A percentile compares a stretch with the other conserved stretches of the same genome.
phyloP scores from a whole-genome alignment of 2,329 filamentous ascomycete species.

The Sphaerulina musiva region DNA sequence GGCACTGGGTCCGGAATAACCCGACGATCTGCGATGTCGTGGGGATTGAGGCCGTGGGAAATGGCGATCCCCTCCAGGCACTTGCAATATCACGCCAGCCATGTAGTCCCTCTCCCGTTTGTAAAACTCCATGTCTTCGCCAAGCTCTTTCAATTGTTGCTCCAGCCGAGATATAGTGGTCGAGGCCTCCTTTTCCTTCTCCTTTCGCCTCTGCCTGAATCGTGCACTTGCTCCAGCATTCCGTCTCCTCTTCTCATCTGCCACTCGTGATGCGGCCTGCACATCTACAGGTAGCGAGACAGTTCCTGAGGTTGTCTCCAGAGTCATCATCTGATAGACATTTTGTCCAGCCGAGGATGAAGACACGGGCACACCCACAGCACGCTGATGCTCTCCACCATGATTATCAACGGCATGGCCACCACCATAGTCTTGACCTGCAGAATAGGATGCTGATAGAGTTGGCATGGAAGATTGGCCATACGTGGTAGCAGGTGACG shows the following conservation, averaged over 20 bases:
- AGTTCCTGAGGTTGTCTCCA: constrained; percentile 46
- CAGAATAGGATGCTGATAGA: constrained; percentile 18
- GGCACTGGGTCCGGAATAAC: constrained; percentile 9
- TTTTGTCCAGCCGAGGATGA: constrained; percentile 39
- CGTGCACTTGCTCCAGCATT: constrained; percentile 81
- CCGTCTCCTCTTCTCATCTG: constrained; percentile 76
- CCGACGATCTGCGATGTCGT: constrained; percentile 28
- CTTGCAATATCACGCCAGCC: constrained; percentile 57
- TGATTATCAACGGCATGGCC: background rate
- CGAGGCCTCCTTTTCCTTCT: constrained; percentile 68
- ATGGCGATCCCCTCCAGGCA: constrained; percentile 47
- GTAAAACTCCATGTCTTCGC: constrained; percentile 66
- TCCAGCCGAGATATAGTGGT: constrained; percentile 64
- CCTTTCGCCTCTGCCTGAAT: constrained; percentile 74
- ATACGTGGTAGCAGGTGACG: constrained; percentile 27
- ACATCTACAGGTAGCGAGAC: constrained; percentile 67
- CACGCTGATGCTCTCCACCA: constrained; percentile 26
- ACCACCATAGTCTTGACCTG: constrained; percentile 8
- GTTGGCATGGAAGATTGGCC: constrained; percentile 20
- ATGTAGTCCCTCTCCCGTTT: constrained; percentile 65
- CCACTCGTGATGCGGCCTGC: constrained; percentile 72
- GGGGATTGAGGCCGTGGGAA: constrained; percentile 42
- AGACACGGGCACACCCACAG: constrained; percentile 41
- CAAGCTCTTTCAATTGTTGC: constrained; percentile 59
- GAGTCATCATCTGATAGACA: constrained; percentile 49